A percentile compares a stretch with the other conserved stretches of the same genome.
phyloP scores from a whole-genome alignment of 2,329 filamentous ascomycete species.

The Xylaria sp. region DNA sequence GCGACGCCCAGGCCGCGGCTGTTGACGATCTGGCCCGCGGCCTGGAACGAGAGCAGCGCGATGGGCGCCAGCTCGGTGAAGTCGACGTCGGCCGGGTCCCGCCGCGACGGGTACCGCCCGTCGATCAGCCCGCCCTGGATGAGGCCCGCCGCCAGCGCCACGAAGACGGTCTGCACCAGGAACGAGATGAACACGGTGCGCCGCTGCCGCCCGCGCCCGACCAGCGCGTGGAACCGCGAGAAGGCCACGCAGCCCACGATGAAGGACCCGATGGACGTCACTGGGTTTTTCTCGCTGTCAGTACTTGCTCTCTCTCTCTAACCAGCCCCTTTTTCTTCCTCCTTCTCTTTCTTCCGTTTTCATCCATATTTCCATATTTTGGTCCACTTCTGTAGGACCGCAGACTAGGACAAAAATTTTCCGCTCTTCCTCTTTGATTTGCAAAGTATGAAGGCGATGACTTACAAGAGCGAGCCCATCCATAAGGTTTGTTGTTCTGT shows the following conservation, averaged over 20 bases:
- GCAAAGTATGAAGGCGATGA: neutral
- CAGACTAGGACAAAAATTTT: neutral
- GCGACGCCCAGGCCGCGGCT: conserved; percentile 62
- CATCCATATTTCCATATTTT: neutral
- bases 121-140: conserved; percentile 48
- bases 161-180: conserved; percentile 45
- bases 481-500: conserved; percentile 54
- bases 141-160: conserved; percentile 45
- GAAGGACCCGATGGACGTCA: conserved; percentile 57
- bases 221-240: conserved; percentile 50
- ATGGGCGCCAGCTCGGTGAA: conserved; percentile 50
- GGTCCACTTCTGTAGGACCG: neutral
- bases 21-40: conserved; percentile 66
- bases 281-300: conserved; percentile 17
- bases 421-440: neutral
- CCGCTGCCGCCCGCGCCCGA: conserved; percentile 46
- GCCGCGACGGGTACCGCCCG: conserved; percentile 46
- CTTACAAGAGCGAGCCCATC: conserved; percentile 55
- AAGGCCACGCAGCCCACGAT: conserved; percentile 55
- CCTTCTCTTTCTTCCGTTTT: neutral
- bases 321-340: neutral
- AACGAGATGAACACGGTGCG: conserved; percentile 47
- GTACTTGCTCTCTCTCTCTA: neutral
- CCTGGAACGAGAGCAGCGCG: conserved; percentile 64
- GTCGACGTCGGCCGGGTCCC: conserved; percentile 43